These are phyloP conservation scores for Scutellaria galericulata DNA, from an alignment of 257 asterid species.

Conservation along the genomic window DNA sequence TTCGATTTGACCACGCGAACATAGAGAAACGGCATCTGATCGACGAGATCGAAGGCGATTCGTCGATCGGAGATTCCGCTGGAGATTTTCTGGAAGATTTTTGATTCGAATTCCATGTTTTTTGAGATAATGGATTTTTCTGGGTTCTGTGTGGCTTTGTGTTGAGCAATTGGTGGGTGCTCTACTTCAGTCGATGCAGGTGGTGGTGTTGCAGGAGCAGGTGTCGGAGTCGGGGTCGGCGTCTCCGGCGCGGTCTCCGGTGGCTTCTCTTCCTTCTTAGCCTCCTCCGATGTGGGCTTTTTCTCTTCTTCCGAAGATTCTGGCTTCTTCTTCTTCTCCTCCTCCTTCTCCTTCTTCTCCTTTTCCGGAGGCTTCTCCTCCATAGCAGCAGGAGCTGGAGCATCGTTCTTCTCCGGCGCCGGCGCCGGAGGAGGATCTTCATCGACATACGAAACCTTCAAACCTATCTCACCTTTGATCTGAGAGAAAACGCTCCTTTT, in stretches of 20 bases:
- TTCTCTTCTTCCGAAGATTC: slow-evolving; percentile 46
- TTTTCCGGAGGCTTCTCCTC: slow-evolving; percentile 50
- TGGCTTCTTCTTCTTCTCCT: slow-evolving; percentile 43
- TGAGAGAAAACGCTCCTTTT: slow-evolving; percentile 90
- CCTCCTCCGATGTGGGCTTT: slow-evolving; percentile 42
- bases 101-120: slow-evolving; percentile 50
- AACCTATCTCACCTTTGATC: slow-evolving; percentile 88
- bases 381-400: slow-evolving; percentile 39
- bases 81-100: slow-evolving; percentile 53
- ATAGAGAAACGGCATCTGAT: slow-evolving; percentile 80
- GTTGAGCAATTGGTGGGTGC: slow-evolving; percentile 59
- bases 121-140: slow-evolving; percentile 38
- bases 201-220: slow-evolving; percentile 42
- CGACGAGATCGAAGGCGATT: slow-evolving; percentile 78
- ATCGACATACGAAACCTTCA: slow-evolving; percentile 67
- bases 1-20: slow-evolving; percentile 82
- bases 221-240: slow-evolving; percentile 19
- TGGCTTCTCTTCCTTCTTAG: slow-evolving; percentile 62
- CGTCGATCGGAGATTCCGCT: slow-evolving; percentile 51
- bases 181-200: slow-evolving; percentile 42
- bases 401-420: slow-evolving; percentile 50
- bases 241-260: slow-evolving; percentile 43
- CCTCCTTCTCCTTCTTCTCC: slow-evolving; percentile 39
- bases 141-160: slow-evolving; percentile 37
- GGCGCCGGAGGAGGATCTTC: slow-evolving; percentile 55